These are phyloP conservation scores for Prunus persica DNA, from an alignment of 306 rosid genomes.

Conservation along the genomic window DNA sequence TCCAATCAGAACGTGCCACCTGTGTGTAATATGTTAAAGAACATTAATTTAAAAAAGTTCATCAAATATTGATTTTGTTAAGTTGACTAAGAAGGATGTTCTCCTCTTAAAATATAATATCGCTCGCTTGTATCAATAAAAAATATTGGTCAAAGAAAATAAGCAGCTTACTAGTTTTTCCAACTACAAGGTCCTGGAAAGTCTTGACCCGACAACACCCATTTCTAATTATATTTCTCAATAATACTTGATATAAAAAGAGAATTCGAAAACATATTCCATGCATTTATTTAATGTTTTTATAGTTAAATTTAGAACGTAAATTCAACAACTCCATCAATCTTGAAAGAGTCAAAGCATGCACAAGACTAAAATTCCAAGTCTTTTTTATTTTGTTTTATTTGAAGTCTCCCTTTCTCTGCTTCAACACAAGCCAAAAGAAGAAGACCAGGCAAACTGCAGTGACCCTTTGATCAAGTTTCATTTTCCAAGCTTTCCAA, in stretches of 20 bases:
- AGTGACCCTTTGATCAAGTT: not conserved
- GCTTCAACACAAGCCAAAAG: conserved; percentile 24
- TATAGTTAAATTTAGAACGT: not conserved
- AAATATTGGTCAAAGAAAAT: not conserved
- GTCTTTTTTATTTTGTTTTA: not conserved
- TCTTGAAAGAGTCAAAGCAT: conserved; percentile 24
- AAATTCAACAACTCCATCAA: not conserved
- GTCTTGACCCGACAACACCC: not conserved
- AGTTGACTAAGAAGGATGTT: too few relatives aligned
- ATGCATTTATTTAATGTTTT: not conserved
- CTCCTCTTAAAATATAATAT: too few relatives aligned
- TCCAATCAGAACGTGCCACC: not conserved
- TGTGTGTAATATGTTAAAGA: too few relatives aligned
- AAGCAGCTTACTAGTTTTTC: not conserved
- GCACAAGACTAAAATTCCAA: conserved; percentile 20
- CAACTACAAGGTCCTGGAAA: not conserved
- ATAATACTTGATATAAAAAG: not conserved
- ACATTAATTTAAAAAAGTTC: too few relatives aligned
- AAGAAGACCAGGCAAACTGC: conserved; percentile 24
- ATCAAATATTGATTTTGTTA: too few relatives aligned
- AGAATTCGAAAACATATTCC: too few relatives aligned
- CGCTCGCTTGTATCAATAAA: not conserved
- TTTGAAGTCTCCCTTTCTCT: not conserved
- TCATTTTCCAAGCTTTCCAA: conserved; percentile 5
- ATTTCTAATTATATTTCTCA: not conserved